Percentiles rank a stretch among this genome's conserved stretches.
These are phyloP conservation scores for Garcia nutans DNA, from an alignment of 345 rosid genomes.

Conservation along the genomic window DNA sequence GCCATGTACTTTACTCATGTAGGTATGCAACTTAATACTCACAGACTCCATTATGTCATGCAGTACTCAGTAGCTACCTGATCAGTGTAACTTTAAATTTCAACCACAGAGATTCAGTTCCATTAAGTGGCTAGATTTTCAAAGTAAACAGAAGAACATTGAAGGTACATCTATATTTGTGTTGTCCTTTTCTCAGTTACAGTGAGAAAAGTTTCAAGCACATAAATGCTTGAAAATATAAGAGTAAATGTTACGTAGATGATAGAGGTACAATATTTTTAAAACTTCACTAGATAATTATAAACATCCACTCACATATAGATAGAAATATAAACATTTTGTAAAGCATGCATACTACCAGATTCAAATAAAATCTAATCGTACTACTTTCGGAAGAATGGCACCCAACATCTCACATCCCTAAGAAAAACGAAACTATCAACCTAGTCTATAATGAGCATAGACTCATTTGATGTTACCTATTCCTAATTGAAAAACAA, in stretches of 20 bases:
- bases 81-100: background rate
- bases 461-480: background rate
- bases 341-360: background rate
- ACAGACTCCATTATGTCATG: background rate
- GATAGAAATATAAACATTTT: background rate
- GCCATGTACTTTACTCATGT: background rate
- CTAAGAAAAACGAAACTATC: background rate
- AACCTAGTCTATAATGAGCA: background rate
- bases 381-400: background rate
- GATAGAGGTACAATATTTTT: background rate
- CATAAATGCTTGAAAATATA: background rate
- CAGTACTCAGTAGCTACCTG: background rate
- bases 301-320: background rate
- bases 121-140: background rate
- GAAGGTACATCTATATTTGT: background rate
- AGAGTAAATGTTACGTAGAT: too few species aligned
- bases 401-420: background rate
- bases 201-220: background rate
- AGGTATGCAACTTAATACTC: background rate
- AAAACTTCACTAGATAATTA: background rate
- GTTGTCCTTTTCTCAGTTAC: background rate
- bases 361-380: background rate
- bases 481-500: background rate
- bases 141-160: background rate
- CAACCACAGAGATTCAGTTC: background rate